Conservation (phyloP, 2,329 filamentous ascomycete species). For the Colletotrichum scovillei region DNA sequence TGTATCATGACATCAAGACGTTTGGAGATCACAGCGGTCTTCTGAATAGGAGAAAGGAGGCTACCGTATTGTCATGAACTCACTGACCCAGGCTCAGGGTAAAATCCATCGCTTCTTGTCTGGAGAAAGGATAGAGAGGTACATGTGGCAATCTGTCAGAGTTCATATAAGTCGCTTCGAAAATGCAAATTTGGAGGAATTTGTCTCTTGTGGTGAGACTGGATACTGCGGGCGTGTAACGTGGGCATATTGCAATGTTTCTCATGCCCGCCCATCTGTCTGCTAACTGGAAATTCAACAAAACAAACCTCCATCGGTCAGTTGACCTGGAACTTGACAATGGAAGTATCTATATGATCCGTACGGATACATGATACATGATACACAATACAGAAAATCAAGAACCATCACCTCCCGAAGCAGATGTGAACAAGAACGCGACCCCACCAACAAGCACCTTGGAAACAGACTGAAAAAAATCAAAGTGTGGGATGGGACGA, state of each 20-base stretch:
- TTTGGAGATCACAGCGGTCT: background rate
- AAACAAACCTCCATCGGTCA: background rate
- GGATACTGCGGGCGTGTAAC: background rate
- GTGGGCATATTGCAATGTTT: background rate
- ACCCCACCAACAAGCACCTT: background rate
- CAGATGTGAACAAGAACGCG: background rate
- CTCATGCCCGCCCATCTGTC: background rate
- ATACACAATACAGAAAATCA: background rate
- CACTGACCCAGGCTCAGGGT: background rate
- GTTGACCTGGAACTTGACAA: background rate
- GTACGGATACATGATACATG: too few species aligned
- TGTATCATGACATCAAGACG: background rate
- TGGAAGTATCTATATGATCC: too few species aligned
- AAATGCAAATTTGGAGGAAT: background rate
- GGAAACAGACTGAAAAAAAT: background rate
- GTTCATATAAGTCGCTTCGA: background rate
- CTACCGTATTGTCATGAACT: background rate
- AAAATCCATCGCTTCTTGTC: background rate
- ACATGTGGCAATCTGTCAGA: background rate
- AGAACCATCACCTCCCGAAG: background rate
- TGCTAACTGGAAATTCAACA: background rate
- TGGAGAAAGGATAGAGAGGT: background rate
- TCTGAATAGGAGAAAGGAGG: background rate
- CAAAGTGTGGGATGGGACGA: constrained; percentile 29
- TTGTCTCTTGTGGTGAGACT: background rate